Conservation (phyloP, 352 stramenopile genomes). For the Pythium biforme region DNA sequence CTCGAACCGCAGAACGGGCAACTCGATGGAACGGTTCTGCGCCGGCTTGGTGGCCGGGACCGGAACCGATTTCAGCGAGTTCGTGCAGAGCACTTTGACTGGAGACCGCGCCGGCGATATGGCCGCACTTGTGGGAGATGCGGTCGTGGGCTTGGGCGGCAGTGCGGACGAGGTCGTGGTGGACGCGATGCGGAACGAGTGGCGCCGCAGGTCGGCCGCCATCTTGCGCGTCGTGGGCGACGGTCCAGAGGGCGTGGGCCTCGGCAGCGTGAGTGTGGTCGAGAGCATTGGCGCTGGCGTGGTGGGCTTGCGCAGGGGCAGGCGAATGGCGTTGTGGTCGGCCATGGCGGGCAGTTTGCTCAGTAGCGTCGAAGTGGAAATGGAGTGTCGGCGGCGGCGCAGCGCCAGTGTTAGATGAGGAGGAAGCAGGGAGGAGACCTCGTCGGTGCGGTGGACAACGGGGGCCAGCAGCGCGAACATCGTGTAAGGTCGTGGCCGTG, state of each 20-base stretch:
- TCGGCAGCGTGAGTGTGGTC: conserved; percentile 13
- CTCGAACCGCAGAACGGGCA: conserved; percentile 49
- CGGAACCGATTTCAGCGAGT: conserved; percentile 4
- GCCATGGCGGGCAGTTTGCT: conserved; percentile 6
- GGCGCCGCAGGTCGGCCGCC: conserved; percentile 16
- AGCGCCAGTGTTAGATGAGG: background rate
- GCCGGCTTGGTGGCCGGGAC: too few species aligned
- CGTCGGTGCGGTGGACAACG: conserved; percentile 1
- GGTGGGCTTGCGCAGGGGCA: conserved; percentile 3
- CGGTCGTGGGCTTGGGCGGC: background rate
- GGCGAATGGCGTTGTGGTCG: conserved; percentile 7
- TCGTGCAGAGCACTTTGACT: conserved; percentile 19
- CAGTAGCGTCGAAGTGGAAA: conserved; percentile 22
- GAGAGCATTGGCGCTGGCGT: background rate
- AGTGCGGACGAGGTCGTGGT: background rate
- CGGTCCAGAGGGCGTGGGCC: conserved; percentile 6
- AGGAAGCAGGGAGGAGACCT: background rate
- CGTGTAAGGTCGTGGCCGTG: conserved; percentile 10
- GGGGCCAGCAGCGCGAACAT: background rate
- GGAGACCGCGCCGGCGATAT: conserved; percentile 9
- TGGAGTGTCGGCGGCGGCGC: conserved; percentile 25
- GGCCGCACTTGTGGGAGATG: background rate
- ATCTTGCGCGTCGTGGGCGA: conserved; percentile 22
- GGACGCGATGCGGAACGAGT: conserved; percentile 20
- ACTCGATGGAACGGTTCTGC: conserved; percentile 8